A percentile compares a stretch with the other conserved stretches of the same genome.
phyloP scores from a whole-genome alignment of 177 flowering plant genomes.

The Vitis hybrid region DNA sequence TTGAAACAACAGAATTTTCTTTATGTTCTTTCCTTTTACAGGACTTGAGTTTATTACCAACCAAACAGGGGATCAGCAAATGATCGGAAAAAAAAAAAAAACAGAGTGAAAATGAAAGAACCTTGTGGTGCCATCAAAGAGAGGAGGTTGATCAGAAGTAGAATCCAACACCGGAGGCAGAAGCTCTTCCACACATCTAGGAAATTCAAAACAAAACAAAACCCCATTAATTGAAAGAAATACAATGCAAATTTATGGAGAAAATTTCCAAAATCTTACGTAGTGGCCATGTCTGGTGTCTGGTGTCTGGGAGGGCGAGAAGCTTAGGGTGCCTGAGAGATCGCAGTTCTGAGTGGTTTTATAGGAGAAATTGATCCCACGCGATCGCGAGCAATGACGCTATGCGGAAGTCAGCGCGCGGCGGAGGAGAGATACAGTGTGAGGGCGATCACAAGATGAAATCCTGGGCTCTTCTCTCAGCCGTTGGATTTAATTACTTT shows the following conservation, averaged over 20 bases:
- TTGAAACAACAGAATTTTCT: neutral
- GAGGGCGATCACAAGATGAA: too few species aligned
- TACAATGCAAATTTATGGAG: neutral
- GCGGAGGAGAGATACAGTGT: too few species aligned
- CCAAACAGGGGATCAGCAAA: too few species aligned
- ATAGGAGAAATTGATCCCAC: too few species aligned
- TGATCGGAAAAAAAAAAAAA: neutral
- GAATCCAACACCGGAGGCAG: constrained; percentile 23
- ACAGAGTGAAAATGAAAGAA: constrained; percentile 2
- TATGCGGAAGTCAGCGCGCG: too few species aligned
- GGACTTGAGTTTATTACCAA: neutral
- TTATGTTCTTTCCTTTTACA: too few species aligned
- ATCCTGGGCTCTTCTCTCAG: too few species aligned
- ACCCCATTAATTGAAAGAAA: neutral
- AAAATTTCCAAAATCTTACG: constrained; percentile 3
- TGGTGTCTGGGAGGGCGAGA: too few species aligned
- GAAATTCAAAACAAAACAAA: neutral
- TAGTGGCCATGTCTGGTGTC: constrained; percentile 9
- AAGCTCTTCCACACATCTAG: constrained; percentile 13
- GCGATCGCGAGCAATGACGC: constrained; percentile 6
- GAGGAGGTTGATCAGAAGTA: constrained; percentile 29
- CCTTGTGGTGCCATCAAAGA: constrained; percentile 47
- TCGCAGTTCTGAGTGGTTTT: too few species aligned
- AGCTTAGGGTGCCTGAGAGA: too few species aligned
- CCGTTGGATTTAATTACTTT: too few species aligned